Percentiles rank a stretch among this genome's conserved stretches.
phyloP scores from a whole-genome alignment of 106 monocot species.

The Narthecium ossifragum region DNA sequence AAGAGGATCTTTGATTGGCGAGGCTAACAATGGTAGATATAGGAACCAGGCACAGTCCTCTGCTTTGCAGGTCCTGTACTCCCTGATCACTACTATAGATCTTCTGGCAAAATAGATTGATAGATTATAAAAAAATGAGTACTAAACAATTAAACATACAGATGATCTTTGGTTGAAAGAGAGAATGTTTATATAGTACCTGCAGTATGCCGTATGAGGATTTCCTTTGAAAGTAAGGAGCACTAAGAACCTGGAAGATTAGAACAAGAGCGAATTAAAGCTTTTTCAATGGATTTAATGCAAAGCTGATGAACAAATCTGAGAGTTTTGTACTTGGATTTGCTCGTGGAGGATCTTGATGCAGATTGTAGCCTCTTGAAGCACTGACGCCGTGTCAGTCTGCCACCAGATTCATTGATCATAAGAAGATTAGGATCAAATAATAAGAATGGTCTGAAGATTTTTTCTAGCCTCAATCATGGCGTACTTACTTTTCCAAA shows the following conservation, averaged over 20 bases:
- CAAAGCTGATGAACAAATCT: neutral
- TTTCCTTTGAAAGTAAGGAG: slow-evolving; percentile 7
- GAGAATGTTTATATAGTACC: neutral
- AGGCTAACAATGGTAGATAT: neutral
- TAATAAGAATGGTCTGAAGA: no score
- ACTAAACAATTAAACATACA: neutral
- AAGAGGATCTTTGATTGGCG: neutral
- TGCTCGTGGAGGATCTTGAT: slow-evolving; percentile 37
- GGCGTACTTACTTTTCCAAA: slow-evolving; percentile 25
- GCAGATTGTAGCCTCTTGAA: slow-evolving; percentile 24
- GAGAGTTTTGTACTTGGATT: slow-evolving; percentile 20
- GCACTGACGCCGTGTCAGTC: slow-evolving; percentile 54
- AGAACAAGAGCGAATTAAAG: neutral
- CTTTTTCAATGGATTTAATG: neutral
- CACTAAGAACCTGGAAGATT: slow-evolving; percentile 6
- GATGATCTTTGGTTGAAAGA: neutral
- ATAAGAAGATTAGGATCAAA: no score
- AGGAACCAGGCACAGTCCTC: slow-evolving; percentile 10
- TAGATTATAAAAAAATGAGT: neutral
- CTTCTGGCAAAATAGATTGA: neutral
- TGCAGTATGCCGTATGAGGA: neutral
- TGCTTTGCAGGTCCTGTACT: neutral
- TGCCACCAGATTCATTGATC: neutral
- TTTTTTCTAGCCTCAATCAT: neutral
- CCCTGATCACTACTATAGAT: neutral